Evolutionary conservation across 1,284 basidiomycete species (phyloP), one percentile per base, ranked within the genome.

Genomic region (Pseudozyma sp.): DNA sequence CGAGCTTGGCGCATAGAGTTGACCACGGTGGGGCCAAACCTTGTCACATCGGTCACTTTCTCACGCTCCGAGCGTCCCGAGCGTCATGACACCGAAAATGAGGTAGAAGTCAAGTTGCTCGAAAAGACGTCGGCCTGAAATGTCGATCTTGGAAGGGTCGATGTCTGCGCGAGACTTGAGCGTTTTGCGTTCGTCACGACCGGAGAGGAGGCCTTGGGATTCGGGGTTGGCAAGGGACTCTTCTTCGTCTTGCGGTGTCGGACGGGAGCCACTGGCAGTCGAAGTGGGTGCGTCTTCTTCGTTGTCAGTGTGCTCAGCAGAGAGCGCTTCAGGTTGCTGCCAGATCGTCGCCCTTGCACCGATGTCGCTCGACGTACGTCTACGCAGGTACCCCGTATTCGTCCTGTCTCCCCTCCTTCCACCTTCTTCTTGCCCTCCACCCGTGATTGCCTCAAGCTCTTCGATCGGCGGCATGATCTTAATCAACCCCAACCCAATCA

Each of bases 31-130:
- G 64, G 64, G 39, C 25, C 49, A 52, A 59, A 67, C 64, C 58
- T 67, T 60, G 64, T 66, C 44, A 25, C 25, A n/a, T 52, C 21
- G 43, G 7, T 35, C 47, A 59, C 43, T 67, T 60, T 67, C 64
- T 60, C 58, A 60, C 64, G 56, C 57, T 59, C 49, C 21, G 45
- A n/a, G n/a, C 14, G 19, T 13, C 3, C 16, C n/a, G n/a, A n/a
- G n/a, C n/a, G 90, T 89, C 53, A 93, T 88, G 52, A 93, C 90
- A 1, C 81, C 72, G 70, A 92, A 93, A 18, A 95, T 83, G 6
- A 94, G 82, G 88, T 91, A 91, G 78, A 95, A 95, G 84, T 94
- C 92, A 3, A 81, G 45, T n/a, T 87, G 85, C 54, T 78, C 67
- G 70, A 89, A 86, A 44, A 91, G 83, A 10, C 79, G 83, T 63